Evolutionary conservation across 2,329 filamentous ascomycete genomes (phyloP), one percentile per base, ranked within the genome.

Genomic region (Parascedosporium putredinis): DNA sequence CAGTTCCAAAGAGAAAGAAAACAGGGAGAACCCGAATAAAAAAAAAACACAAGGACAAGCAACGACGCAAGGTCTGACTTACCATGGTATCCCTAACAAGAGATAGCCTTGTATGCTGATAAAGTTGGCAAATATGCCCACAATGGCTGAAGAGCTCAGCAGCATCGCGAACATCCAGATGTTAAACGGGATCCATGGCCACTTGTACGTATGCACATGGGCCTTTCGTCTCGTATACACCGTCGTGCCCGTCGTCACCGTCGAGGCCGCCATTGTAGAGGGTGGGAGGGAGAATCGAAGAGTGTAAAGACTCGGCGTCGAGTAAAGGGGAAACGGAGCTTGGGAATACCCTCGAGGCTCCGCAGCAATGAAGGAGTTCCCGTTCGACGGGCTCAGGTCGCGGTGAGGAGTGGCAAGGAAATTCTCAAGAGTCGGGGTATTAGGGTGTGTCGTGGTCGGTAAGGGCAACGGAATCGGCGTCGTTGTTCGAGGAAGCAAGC

Each of bases 161-260:
- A 84, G 67, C 75, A 84, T 83, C 55, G 83, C 67, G 46, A 84
- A 67, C 59, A 84, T 78, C 79, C 81, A 84, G 47, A 84, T 64
- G 59, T 83, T 83, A 52, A 85, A 71, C 63, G 82, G 77, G 50
- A 79, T 63, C n/a, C 78, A 77, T 16, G 81, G 81, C 81, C 81
- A 85, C 66, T 80, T 79, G 69, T 84, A 85, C 38, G 74, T 74
- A 59, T 77, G 75, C 3, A 80, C 62, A 55, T 69, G 65, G 46
- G 61, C 70, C 53, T 31, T 25, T 14, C 47, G 47, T 20, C 38
- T 18, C 6, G 47, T 49, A 36, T 49, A 49, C 10, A 31, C 42
- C 25, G 42, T 45, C 23, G 42, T 45, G 27, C 23, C n/a, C 23
- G 20, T 45, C 53, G 63, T 68, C 22, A 64, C 57, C 44, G 66